A percentile compares a stretch with the other conserved stretches of the same genome.
phyloP scores from a whole-genome alignment of 2,329 filamentous ascomycete species.

The Monosporascus sp. region DNA sequence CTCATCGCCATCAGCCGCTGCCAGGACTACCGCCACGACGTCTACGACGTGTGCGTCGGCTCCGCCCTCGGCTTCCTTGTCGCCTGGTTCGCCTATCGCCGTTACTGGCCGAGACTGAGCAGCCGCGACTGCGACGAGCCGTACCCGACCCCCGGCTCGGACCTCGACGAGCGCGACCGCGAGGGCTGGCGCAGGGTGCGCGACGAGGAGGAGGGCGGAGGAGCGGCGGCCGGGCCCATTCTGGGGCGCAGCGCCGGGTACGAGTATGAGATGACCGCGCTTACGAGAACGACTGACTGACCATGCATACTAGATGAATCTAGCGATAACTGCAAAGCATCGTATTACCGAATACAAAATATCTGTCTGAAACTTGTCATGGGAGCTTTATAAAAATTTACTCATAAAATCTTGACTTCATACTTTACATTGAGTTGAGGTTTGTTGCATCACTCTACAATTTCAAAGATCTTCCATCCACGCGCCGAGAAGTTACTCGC shows the following conservation, averaged over 20 bases:
- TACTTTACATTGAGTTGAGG: too few species aligned
- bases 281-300: not conserved
- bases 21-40: conserved; percentile 67
- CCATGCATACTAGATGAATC: conserved; percentile 16
- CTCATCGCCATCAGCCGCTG: conserved; percentile 65
- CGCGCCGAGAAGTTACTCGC: too few species aligned
- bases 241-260: conserved; percentile 26
- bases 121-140: conserved; percentile 52
- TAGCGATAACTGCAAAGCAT: not conserved
- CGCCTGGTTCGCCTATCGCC: conserved; percentile 61
- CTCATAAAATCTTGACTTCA: too few species aligned
- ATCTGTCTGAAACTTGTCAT: too few species aligned
- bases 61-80: conserved; percentile 54
- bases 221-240: conserved; percentile 12
- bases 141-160: conserved; percentile 41
- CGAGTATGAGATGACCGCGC: conserved; percentile 10
- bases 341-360: too few species aligned
- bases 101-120: conserved; percentile 55
- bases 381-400: too few species aligned
- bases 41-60: conserved; percentile 62
- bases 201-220: conserved; percentile 46
- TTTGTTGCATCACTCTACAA: too few species aligned
- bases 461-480: too few species aligned
- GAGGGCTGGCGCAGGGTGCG: conserved; percentile 37
- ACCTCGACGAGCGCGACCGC: conserved; percentile 18